A percentile compares a stretch with the other conserved stretches of the same genome.
Conservation (phyloP, 2,329 filamentous ascomycete species). For the Zymoseptoria ardabiliae region DNA sequence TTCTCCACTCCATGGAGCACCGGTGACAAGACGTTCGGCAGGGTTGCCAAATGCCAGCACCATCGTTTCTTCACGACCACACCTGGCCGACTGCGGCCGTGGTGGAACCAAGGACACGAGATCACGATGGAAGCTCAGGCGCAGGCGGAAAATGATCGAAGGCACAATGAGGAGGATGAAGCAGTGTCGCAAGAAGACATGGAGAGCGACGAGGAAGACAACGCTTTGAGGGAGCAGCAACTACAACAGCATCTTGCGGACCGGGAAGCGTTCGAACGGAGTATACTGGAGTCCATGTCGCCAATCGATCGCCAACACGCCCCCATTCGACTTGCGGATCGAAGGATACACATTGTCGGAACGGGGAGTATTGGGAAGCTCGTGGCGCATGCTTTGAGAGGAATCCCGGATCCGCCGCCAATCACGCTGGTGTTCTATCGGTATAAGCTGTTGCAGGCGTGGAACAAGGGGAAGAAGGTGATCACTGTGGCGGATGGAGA, state of each 20-base stretch:
- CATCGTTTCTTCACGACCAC: constrained; percentile 14
- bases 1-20: constrained; percentile 2
- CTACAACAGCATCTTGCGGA: not conserved
- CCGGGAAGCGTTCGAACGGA: not conserved
- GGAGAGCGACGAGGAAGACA: not conserved
- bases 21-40: constrained; percentile 38
- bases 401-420: constrained; percentile 56
- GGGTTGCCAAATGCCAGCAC: constrained; percentile 33
- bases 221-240: not conserved
- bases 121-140: not conserved
- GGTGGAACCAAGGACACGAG: constrained; percentile 13
- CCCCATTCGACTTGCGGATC: constrained; percentile 19
- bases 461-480: constrained; percentile 43
- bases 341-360: constrained; percentile 69
- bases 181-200: constrained; percentile 7
- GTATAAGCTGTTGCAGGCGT: constrained; percentile 36
- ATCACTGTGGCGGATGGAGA: constrained; percentile 40
- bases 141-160: constrained; percentile 1
- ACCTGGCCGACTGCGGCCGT: constrained; percentile 13
- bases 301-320: constrained; percentile 26
- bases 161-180: constrained; percentile 7
- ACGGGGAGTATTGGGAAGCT: constrained; percentile 75
- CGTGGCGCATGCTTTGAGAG: constrained; percentile 64
- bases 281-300: constrained; percentile 11
- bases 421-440: constrained; percentile 74